Evolutionary conservation across 345 rosid genomes (phyloP).

Genomic region (Salix brachista): DNA sequence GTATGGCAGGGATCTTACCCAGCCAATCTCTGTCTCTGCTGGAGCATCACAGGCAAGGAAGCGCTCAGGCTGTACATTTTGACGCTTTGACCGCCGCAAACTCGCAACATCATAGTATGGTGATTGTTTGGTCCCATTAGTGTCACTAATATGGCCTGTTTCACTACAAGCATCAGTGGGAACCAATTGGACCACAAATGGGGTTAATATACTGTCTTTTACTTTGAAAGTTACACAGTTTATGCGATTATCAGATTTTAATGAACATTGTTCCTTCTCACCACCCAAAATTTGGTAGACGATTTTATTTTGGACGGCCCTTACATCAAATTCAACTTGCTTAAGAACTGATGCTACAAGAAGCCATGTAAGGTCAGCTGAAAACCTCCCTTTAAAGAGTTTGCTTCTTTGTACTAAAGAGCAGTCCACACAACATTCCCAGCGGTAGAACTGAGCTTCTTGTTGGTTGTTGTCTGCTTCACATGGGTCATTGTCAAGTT

Average conservation of each 20-base stretch:
- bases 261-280: conserved; percentile 27
- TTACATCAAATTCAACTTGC: conserved; percentile 44
- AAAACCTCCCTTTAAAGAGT: conserved; percentile 59
- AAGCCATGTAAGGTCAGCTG: conserved; percentile 61
- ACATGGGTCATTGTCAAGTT: conserved; percentile 40
- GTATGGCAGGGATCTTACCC: conserved; percentile 43
- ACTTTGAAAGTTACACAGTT: conserved; percentile 45
- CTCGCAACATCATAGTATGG: conserved; percentile 38
- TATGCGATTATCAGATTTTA: conserved; percentile 18
- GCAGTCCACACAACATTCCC: conserved; percentile 67
- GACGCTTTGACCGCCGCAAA: conserved; percentile 71
- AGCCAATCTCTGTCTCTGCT: conserved; percentile 34
- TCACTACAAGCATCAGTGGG: conserved; percentile 24
- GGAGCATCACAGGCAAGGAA: conserved; percentile 40
- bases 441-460: conserved; percentile 49
- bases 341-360: conserved; percentile 62
- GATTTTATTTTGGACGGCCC: conserved; percentile 52
- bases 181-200: conserved; percentile 36
- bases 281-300: conserved; percentile 48
- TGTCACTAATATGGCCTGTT: conserved; percentile 17
- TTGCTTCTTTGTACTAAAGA: conserved; percentile 42
- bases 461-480: conserved; percentile 34
- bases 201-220: conserved; percentile 41
- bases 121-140: conserved; percentile 10
- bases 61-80: conserved; percentile 63